These are phyloP conservation scores for Pythium folliculosum DNA, from an alignment of 352 stramenopile species.

Conservation along the genomic window DNA sequence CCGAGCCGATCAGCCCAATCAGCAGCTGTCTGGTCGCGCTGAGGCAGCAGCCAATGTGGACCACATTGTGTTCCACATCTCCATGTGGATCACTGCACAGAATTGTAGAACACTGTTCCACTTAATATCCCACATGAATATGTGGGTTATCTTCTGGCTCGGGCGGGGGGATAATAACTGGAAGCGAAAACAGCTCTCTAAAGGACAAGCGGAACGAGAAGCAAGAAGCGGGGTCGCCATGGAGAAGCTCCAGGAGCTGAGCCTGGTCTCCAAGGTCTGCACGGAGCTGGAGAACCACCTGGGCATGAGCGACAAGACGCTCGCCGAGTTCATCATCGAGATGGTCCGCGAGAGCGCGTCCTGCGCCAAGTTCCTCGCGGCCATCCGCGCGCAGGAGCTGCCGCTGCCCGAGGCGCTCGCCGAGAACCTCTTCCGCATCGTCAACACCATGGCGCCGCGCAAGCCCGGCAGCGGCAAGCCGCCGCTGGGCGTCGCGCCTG, in stretches of 20 bases:
- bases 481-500: too few relatives aligned
- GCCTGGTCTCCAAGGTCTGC: conserved; percentile 88
- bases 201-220: neutral
- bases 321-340: conserved; percentile 96
- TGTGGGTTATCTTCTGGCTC: neutral
- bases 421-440: conserved; percentile 79
- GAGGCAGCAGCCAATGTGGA: neutral
- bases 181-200: conserved; percentile 14
- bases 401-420: conserved; percentile 60
- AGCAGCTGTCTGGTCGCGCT: neutral
- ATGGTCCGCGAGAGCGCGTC: conserved; percentile 77
- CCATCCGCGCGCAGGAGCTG: conserved; percentile 68
- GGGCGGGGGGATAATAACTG: conserved; percentile 1
- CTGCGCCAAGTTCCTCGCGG: conserved; percentile 55
- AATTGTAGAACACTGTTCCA: neutral
- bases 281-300: conserved; percentile 91
- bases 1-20: conserved; percentile 5
- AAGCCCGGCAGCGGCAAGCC: conserved; percentile 26
- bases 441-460: conserved; percentile 74
- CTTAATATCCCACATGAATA: neutral
- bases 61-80: conserved; percentile 6
- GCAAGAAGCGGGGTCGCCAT: conserved; percentile 37
- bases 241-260: conserved; percentile 90
- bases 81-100: conserved; percentile 8
- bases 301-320: conserved; percentile 95